Percentiles rank a stretch among this genome's conserved stretches.
phyloP scores from a whole-genome alignment of 495 filamentous ascomycete genomes.

The Hyaloscypha bicolor region DNA sequence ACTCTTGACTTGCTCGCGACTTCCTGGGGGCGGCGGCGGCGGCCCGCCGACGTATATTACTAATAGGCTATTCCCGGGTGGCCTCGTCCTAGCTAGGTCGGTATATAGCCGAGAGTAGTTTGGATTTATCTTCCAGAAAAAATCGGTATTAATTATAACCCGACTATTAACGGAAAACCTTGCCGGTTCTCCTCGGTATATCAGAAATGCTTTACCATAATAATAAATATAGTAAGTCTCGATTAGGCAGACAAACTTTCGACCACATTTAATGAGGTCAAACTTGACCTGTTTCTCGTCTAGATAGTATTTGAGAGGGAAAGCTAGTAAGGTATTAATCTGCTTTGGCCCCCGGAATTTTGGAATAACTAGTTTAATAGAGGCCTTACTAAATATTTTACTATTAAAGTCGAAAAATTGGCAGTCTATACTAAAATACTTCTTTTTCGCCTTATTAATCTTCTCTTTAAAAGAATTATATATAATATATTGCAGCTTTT shows the following conservation, averaged over 20 bases:
- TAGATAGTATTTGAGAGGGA: conserved; percentile 4
- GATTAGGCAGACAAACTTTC: background rate
- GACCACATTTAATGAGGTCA: background rate
- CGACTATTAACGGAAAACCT: conserved; percentile 17
- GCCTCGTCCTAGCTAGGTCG: conserved; percentile 8
- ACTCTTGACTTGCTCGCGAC: background rate
- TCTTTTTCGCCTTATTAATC: background rate
- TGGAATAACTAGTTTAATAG: conserved; percentile 17
- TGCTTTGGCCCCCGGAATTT: conserved; percentile 21
- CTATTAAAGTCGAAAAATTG: conserved; percentile 24
- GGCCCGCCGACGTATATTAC: background rate
- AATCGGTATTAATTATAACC: conserved; percentile 28
- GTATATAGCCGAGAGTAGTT: conserved; percentile 16
- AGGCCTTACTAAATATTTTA: conserved; percentile 14
- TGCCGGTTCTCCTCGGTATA: conserved; percentile 16
- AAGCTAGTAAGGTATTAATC: conserved; percentile 8
- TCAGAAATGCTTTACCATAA: conserved; percentile 13
- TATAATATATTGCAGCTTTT: conserved; percentile 14
- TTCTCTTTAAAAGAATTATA: conserved; percentile 19
- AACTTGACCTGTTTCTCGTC: background rate
- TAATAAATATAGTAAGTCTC: background rate
- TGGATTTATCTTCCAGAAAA: conserved; percentile 30
- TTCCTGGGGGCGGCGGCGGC: background rate
- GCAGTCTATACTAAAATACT: conserved; percentile 19
- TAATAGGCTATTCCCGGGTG: too few species aligned